phyloP scores from a whole-genome alignment of 805 yeast species.

The Myxozyma neglecta region DNA sequence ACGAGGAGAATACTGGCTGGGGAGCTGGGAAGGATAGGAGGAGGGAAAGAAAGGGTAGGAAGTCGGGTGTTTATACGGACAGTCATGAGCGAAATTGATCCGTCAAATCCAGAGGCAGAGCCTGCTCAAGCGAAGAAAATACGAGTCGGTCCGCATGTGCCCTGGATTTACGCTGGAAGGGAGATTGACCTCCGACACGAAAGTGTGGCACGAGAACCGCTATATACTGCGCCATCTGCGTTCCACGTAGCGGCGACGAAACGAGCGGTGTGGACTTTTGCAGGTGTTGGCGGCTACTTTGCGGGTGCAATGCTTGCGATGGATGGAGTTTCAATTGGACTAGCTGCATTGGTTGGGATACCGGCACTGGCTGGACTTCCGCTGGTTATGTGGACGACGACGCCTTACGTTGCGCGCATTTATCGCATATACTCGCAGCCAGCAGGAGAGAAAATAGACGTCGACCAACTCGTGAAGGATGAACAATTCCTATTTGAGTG shows the following conservation, averaged over 20 bases:
- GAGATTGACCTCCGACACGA: conserved; percentile 7
- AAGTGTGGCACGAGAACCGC: conserved; percentile 31
- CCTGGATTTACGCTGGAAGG: conserved; percentile 12
- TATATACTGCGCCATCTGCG: conserved; percentile 33
- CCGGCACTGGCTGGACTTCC: conserved; percentile 59
- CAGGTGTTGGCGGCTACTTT: conserved; percentile 30
- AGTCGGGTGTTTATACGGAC: background rate
- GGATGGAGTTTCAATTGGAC: conserved; percentile 50
- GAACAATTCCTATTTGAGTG: conserved; percentile 70
- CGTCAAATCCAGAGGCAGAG: conserved; percentile 23
- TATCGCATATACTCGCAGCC: conserved; percentile 61
- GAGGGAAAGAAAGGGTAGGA: background rate
- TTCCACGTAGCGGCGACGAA: conserved; percentile 35
- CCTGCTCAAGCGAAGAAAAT: conserved; percentile 3
- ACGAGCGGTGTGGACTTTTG: conserved; percentile 31
- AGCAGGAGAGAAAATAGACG: conserved; percentile 53
- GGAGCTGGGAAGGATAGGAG: background rate
- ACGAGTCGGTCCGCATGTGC: conserved; percentile 22
- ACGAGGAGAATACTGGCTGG: background rate
- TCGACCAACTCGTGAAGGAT: conserved; percentile 58
- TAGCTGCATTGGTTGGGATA: conserved; percentile 47
- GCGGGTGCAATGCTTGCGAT: conserved; percentile 27
- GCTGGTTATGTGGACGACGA: conserved; percentile 53
- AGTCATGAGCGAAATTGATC: conserved; percentile 26
- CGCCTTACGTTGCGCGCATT: conserved; percentile 69